phyloP scores from a whole-genome alignment of 441 rosid species.

The Brassica balearica region DNA sequence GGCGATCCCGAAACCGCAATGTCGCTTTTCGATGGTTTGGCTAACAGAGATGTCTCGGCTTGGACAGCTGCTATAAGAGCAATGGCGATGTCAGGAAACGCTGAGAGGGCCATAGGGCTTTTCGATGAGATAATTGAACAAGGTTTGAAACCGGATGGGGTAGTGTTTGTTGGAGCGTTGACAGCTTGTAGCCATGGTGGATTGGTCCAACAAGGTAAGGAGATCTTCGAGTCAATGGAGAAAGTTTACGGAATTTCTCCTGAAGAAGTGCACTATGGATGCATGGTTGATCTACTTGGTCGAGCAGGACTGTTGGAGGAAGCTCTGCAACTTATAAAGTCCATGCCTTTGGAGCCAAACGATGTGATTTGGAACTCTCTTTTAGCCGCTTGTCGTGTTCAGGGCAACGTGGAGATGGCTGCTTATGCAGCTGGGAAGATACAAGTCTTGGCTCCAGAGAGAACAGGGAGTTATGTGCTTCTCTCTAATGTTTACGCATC shows the following conservation, averaged over 20 bases:
- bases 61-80: slow-evolving; percentile 73
- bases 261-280: slow-evolving; percentile 64
- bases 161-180: slow-evolving; percentile 52
- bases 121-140: slow-evolving; percentile 52
- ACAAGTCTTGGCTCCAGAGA: slow-evolving; percentile 45
- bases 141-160: slow-evolving; percentile 60
- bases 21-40: slow-evolving; percentile 52
- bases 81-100: slow-evolving; percentile 64
- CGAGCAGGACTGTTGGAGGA: slow-evolving; percentile 63
- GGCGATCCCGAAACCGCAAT: slow-evolving; percentile 63
- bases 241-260: slow-evolving; percentile 52
- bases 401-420: slow-evolving; percentile 55
- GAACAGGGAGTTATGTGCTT: slow-evolving; percentile 58
- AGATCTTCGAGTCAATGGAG: slow-evolving; percentile 61
- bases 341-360: slow-evolving; percentile 63
- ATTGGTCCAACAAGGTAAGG: slow-evolving; percentile 55
- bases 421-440: slow-evolving; percentile 56
- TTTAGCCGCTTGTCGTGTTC: slow-evolving; percentile 60
- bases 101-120: slow-evolving; percentile 52
- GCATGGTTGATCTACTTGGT: slow-evolving; percentile 70
- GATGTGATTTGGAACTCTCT: slow-evolving; percentile 70
- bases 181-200: slow-evolving; percentile 69
- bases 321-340: slow-evolving; percentile 55
- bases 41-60: slow-evolving; percentile 60
- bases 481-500: slow-evolving; percentile 65